Conservation (phyloP, 1,284 basidiomycete genomes). For the Singerocomus inundabilis region DNA sequence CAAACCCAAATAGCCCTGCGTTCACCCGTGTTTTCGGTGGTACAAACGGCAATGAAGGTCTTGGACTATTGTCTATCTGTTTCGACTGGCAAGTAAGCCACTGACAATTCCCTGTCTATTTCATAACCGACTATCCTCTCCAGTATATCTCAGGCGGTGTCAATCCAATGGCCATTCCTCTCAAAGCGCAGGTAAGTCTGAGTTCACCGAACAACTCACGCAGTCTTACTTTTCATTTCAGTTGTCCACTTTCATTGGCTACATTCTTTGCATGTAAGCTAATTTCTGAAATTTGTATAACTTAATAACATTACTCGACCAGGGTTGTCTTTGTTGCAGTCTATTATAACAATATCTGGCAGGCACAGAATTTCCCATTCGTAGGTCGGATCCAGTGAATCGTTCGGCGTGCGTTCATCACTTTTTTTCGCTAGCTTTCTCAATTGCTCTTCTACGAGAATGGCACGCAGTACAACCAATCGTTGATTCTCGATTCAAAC, state of each 20-base stretch:
- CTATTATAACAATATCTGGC: constrained; percentile 49
- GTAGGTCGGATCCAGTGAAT: constrained; percentile 20
- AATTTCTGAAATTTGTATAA: not conserved
- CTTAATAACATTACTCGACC: not conserved
- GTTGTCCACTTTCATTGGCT: constrained; percentile 43
- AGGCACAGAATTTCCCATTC: constrained; percentile 49
- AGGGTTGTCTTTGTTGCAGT: constrained; percentile 44
- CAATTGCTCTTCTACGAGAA: constrained; percentile 52
- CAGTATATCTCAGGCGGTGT: constrained; percentile 17
- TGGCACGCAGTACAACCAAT: constrained; percentile 47
- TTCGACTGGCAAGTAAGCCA: constrained; percentile 52
- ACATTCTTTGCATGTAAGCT: constrained; percentile 45
- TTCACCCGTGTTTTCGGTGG: constrained; percentile 62
- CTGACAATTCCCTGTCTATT: constrained; percentile 2
- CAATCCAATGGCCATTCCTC: constrained; percentile 46
- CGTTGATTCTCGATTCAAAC: constrained; percentile 46
- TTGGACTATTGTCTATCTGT: constrained; percentile 49
- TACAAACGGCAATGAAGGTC: constrained; percentile 58
- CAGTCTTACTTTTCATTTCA: constrained; percentile 6
- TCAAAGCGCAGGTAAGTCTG: constrained; percentile 38
- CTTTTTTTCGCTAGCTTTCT: constrained; percentile 35
- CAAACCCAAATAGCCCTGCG: constrained; percentile 44
- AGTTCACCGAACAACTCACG: not conserved
- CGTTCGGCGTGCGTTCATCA: not conserved
- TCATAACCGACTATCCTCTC: constrained; percentile 41